phyloP scores from a whole-genome alignment of 805 yeast genomes.

The Barnettozyma populi region DNA sequence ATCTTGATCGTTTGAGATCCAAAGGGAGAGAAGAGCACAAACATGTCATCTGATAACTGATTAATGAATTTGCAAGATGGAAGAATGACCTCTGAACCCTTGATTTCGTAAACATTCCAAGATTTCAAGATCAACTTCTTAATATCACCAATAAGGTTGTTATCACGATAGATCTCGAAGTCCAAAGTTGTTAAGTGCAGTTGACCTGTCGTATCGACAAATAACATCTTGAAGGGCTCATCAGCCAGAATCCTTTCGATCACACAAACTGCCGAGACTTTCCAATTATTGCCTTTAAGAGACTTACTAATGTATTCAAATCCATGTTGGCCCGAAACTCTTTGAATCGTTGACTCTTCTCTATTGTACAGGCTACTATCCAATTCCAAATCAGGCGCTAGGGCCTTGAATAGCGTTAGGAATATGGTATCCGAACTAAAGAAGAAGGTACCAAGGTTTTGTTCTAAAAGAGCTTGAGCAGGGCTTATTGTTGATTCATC shows the following conservation, averaged over 20 bases:
- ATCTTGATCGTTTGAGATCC: slow-evolving; percentile 6
- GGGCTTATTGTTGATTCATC: slow-evolving; percentile 1
- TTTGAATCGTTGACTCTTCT: slow-evolving; percentile 5
- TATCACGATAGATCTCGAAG: background rate
- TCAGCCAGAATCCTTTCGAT: background rate
- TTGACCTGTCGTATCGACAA: slow-evolving; percentile 1
- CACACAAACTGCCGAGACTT: slow-evolving; percentile 1
- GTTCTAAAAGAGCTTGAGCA: background rate
- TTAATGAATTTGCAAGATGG: background rate
- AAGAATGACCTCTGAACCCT: background rate
- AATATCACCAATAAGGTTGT: background rate
- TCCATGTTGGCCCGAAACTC: background rate
- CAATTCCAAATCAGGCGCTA: background rate
- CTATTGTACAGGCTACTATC: background rate
- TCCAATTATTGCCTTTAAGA: background rate
- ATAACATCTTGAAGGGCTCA: background rate
- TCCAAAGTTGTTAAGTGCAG: slow-evolving; percentile 1
- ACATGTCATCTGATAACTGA: slow-evolving; percentile 3
- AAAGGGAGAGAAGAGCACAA: slow-evolving; percentile 11
- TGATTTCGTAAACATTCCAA: slow-evolving; percentile 6
- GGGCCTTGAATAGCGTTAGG: background rate
- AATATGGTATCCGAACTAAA: background rate
- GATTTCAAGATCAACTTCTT: slow-evolving; percentile 2
- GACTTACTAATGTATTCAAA: background rate
- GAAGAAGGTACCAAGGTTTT: slow-evolving; percentile 2